Percentiles rank a stretch among this genome's conserved stretches.
These are phyloP conservation scores for Penicillium brasilianum DNA, from an alignment of 2,329 filamentous ascomycete species.

Conservation along the genomic window DNA sequence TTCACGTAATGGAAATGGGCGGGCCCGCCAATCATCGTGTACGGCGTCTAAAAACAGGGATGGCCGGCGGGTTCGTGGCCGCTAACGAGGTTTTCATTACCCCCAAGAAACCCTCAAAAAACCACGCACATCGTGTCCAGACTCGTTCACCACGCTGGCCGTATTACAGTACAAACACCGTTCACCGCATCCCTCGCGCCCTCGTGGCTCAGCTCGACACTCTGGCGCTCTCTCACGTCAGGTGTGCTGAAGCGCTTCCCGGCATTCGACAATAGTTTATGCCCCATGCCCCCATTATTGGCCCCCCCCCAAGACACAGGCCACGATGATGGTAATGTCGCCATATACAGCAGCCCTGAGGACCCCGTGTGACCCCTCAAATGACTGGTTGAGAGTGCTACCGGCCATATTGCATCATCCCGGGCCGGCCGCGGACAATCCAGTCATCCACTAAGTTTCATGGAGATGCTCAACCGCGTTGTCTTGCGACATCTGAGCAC, in stretches of 20 bases:
- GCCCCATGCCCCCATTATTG: slow-evolving; percentile 6
- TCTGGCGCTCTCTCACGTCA: slow-evolving; percentile 13
- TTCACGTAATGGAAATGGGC: slow-evolving; percentile 47
- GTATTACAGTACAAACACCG: slow-evolving; percentile 18
- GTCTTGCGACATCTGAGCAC: slow-evolving; percentile 1
- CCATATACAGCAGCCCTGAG: background rate
- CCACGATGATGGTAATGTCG: slow-evolving; percentile 1
- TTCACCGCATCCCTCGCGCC: slow-evolving; percentile 19
- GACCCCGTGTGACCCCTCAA: slow-evolving; percentile 8
- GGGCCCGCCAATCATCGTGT: slow-evolving; percentile 34
- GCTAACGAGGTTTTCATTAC: slow-evolving; percentile 33
- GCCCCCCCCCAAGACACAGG: background rate
- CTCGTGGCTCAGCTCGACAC: slow-evolving; percentile 20
- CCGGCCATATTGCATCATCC: slow-evolving; percentile 15
- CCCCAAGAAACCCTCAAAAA: slow-evolving; percentile 31
- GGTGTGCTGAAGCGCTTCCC: slow-evolving; percentile 7
- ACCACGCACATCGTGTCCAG: slow-evolving; percentile 24
- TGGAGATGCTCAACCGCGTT: background rate
- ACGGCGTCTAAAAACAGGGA: slow-evolving; percentile 21
- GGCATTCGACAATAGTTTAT: background rate
- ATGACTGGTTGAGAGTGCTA: slow-evolving; percentile 10
- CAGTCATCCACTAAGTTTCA: background rate
- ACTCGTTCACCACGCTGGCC: slow-evolving; percentile 12
- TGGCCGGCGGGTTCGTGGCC: slow-evolving; percentile 12
- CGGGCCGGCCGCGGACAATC: slow-evolving; percentile 1